These are phyloP conservation scores for Atkinsonella hypoxylon DNA, from an alignment of 2,329 filamentous ascomycete species.

Conservation along the genomic window DNA sequence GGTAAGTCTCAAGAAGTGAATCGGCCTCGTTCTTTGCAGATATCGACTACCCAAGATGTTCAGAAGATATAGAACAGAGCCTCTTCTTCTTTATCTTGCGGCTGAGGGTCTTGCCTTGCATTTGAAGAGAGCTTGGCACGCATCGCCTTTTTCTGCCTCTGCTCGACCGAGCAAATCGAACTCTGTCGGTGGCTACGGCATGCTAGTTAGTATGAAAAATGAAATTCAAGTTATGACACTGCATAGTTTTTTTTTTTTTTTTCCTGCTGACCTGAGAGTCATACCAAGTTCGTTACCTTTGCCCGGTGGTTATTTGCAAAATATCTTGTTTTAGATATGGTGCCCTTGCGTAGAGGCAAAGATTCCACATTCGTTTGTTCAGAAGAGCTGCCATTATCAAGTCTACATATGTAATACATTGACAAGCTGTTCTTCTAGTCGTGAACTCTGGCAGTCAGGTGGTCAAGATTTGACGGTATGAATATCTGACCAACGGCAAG, in stretches of 20 bases:
- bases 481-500: conserved; percentile 17
- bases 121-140: conserved; percentile 20
- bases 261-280: conserved; percentile 7
- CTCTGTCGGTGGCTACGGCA: conserved; percentile 18
- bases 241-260: neutral
- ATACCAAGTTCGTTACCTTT: conserved; percentile 29
- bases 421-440: conserved; percentile 31
- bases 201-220: neutral
- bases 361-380: conserved; percentile 2
- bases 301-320: conserved; percentile 41
- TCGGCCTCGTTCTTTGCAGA: conserved; percentile 32
- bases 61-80: conserved; percentile 20
- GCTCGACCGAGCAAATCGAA: conserved; percentile 15
- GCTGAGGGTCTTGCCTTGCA: conserved; percentile 32
- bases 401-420: conserved; percentile 14
- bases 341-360: conserved; percentile 17
- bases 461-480: conserved; percentile 16
- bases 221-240: too few species aligned
- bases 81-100: conserved; percentile 30
- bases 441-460: conserved; percentile 26
- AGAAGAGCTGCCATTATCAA: conserved; percentile 7
- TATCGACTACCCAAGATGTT: conserved; percentile 27
- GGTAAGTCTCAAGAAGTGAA: conserved; percentile 38
- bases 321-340: conserved; percentile 31
- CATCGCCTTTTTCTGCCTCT: conserved; percentile 17